A percentile compares a stretch with the other conserved stretches of the same genome.
Evolutionary conservation across 176 grass and related monocot genomes (phyloP).

Genomic region (Melocanna baccifera): DNA sequence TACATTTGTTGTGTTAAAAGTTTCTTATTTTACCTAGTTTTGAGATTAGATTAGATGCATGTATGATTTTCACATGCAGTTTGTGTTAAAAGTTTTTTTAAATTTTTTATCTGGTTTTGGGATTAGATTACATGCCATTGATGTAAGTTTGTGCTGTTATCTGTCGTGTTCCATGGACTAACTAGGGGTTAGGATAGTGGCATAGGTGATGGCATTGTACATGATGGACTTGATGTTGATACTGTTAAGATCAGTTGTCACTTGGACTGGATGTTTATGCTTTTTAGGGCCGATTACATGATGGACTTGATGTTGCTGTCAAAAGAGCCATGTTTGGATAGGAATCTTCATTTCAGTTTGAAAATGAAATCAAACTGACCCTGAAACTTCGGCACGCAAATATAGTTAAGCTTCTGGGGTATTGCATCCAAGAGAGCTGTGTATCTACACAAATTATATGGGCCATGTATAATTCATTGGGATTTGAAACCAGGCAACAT

Average conservation of each 20-base stretch:
- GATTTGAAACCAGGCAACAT: constrained; percentile 44
- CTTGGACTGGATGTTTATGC: too few relatives aligned
- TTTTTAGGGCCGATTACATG: too few relatives aligned
- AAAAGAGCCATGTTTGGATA: too few relatives aligned
- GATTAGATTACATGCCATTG: not conserved
- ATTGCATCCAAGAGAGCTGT: not conserved
- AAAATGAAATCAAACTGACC: too few relatives aligned
- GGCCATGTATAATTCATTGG: constrained; percentile 24
- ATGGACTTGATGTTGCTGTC: too few relatives aligned
- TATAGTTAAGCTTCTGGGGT: not conserved
- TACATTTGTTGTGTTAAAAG: not conserved
- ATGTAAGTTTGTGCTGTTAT: not conserved
- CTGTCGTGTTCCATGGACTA: not conserved
- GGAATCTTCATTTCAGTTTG: too few relatives aligned
- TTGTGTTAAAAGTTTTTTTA: not conserved
- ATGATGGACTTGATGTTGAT: too few relatives aligned
- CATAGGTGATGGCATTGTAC: not conserved
- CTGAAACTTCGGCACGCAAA: not conserved
- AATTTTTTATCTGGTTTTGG: not conserved
- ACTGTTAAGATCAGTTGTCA: not conserved
- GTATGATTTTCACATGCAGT: not conserved
- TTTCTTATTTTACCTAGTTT: not conserved
- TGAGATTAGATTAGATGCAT: not conserved
- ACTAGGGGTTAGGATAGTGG: not conserved
- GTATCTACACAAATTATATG: constrained; percentile 36